phyloP scores from a whole-genome alignment of 2,329 filamentous ascomycete genomes.

The Exophiala sp. region DNA sequence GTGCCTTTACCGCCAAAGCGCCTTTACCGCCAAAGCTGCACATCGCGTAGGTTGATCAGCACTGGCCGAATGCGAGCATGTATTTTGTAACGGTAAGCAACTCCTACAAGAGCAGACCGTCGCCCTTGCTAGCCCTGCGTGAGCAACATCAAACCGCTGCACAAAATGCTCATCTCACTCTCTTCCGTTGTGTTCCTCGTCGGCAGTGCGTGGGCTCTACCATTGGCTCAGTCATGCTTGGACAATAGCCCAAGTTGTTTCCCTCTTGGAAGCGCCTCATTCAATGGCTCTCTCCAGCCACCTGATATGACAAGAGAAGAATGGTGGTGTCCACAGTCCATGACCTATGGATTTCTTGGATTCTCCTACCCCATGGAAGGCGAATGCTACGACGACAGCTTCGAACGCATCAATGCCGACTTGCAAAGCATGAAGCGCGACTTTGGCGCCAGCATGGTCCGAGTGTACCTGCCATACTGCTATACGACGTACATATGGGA shows the following conservation, averaged over 20 bases:
- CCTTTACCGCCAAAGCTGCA: no score
- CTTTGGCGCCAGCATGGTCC: slow-evolving; percentile 8
- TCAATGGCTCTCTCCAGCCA: slow-evolving; percentile 6
- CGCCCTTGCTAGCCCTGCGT: no score
- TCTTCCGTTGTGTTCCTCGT: not conserved
- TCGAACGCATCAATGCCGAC: slow-evolving; percentile 11
- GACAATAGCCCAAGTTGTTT: slow-evolving; percentile 6
- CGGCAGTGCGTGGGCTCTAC: slow-evolving; percentile 3
- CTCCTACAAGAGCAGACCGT: no score
- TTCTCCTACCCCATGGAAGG: slow-evolving; percentile 12
- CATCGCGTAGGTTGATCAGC: no score
- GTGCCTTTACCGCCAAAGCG: no score
- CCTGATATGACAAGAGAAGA: slow-evolving; percentile 5
- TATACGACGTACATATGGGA: slow-evolving; percentile 14
- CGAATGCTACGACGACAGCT: slow-evolving; percentile 12
- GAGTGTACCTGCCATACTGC: slow-evolving; percentile 10
- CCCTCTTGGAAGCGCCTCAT: slow-evolving; percentile 9
- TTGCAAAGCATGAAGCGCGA: slow-evolving; percentile 8
- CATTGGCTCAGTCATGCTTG: not conserved
- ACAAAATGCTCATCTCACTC: not conserved
- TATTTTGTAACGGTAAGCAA: no score
- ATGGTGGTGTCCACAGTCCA: slow-evolving; percentile 13
- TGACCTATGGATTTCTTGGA: slow-evolving; percentile 10
- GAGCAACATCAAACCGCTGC: no score
- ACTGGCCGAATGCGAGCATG: no score